Evolutionary conservation across 129 eudicot species (phyloP).

Genomic region (Sambucus nigra): DNA sequence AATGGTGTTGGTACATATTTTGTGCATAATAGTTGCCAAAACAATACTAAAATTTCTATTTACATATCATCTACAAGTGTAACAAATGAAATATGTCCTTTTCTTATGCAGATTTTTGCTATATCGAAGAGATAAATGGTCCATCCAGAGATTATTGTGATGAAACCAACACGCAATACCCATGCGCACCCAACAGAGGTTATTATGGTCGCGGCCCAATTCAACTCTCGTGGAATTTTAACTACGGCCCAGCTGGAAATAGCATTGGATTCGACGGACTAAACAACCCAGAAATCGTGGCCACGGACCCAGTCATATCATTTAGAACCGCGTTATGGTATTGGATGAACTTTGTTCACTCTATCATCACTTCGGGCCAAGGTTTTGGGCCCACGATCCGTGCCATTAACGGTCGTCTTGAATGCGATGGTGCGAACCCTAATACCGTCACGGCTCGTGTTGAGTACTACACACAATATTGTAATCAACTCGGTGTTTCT

Average conservation of each 20-base stretch:
- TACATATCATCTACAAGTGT: neutral
- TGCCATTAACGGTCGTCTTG: too few relatives aligned
- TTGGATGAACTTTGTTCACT: slow-evolving; percentile 22
- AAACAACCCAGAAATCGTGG: slow-evolving; percentile 29
- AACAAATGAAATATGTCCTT: neutral
- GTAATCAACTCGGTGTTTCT: slow-evolving; percentile 3
- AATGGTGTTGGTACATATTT: too few relatives aligned
- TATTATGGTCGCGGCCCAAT: slow-evolving; percentile 24
- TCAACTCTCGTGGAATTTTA: slow-evolving; percentile 18
- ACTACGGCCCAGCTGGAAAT: slow-evolving; percentile 21
- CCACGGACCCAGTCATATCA: slow-evolving; percentile 16
- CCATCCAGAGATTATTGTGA: slow-evolving; percentile 7
- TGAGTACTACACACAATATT: neutral
- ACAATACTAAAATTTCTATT: too few relatives aligned
- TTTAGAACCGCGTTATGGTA: slow-evolving; percentile 29
- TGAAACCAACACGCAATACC: neutral
- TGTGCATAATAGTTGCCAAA: too few relatives aligned
- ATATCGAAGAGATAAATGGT: slow-evolving; percentile 14
- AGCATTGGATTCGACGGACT: slow-evolving; percentile 14
- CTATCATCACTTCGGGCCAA: slow-evolving; percentile 5
- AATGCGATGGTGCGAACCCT: neutral
- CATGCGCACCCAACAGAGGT: slow-evolving; percentile 10
- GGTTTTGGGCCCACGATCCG: too few relatives aligned
- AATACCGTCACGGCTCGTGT: neutral
- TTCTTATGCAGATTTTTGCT: slow-evolving; percentile 3